Evolutionary conservation across 2,329 filamentous ascomycete species (phyloP), one percentile per base, ranked within the genome.

Genomic region (Colletotrichum sansevieriae): DNA sequence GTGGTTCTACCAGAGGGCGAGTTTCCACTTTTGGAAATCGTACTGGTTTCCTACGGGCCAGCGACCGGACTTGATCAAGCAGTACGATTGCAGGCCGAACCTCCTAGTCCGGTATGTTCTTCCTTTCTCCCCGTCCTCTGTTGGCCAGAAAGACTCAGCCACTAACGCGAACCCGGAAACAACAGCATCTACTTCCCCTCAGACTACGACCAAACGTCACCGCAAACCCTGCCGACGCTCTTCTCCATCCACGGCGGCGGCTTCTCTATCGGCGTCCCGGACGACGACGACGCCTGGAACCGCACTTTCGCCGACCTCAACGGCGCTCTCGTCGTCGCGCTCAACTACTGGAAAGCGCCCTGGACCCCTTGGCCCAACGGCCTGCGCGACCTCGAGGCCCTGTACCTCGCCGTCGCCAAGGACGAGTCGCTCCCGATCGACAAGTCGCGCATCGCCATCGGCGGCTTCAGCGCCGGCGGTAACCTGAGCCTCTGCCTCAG

Each of bases 181-280:
- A 11, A 12, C 20, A 71, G 79, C 51, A 75, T 85, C 63, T 85
- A 83, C 75, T 78, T 80, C 51, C 83, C 83, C 1, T 71, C 73
- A 1, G 71, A 70, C 41, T 76, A 81, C 70, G 75, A 80, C 71
- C 71, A 72, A 51, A 72, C 74, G 3, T 74, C 75, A 0, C 72
- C 74, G 8, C 47, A 70, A 0, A 74, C 74, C 7, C 75, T 82
- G 9, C 83, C 85, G 1, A 76, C 82, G 2, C 78, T 86, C 52
- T 76, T 88, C 51, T 80, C 83, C 62, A 80, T 87, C 71, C 86
- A 88, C 71, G 85, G 85, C 62, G 84, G 85, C 66, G 84, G 84
- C 44, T 86, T 84, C 73, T 77, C 78, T 33, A 33, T 87, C 49
- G 80, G 82, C 74, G 72, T 79, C 20, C 79, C 84, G 1, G 66